phyloP scores from a whole-genome alignment of 345 rosid genomes.

The Eucalyptus regnans region DNA sequence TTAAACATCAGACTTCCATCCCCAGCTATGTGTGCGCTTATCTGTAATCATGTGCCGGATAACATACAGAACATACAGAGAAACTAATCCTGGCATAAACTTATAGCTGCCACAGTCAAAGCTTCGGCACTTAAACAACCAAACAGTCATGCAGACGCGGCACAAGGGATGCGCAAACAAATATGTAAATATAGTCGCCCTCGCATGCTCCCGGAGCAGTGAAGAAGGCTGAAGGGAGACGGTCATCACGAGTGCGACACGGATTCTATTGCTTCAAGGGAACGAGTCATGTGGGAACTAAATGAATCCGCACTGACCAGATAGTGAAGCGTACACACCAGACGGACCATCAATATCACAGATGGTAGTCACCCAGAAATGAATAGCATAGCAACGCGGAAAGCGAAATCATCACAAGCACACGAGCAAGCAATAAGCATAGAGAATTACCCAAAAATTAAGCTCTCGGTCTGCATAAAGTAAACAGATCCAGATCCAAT shows the following conservation, averaged over 20 bases:
- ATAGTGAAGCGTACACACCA: conserved; percentile 1
- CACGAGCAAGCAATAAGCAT: not conserved
- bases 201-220: not conserved
- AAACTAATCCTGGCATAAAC: not conserved
- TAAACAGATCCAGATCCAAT: not conserved
- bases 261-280: conserved; percentile 16
- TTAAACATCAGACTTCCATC: not conserved
- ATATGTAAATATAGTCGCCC: not conserved
- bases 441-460: not conserved
- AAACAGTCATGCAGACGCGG: not conserved
- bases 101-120: not conserved
- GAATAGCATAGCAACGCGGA: not conserved
- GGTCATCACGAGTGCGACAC: not conserved
- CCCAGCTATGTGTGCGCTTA: not conserved
- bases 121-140: not conserved
- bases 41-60: not conserved
- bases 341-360: not conserved
- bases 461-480: not conserved
- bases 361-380: not conserved
- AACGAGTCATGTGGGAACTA: conserved; percentile 12
- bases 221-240: not conserved
- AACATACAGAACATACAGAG: not conserved
- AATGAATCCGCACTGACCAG: conserved; percentile 5
- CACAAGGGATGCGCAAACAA: not conserved
- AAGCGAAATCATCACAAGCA: not conserved